Conservation (phyloP, 768 basidiomycete genomes). For the Tricholoma sp. region DNA sequence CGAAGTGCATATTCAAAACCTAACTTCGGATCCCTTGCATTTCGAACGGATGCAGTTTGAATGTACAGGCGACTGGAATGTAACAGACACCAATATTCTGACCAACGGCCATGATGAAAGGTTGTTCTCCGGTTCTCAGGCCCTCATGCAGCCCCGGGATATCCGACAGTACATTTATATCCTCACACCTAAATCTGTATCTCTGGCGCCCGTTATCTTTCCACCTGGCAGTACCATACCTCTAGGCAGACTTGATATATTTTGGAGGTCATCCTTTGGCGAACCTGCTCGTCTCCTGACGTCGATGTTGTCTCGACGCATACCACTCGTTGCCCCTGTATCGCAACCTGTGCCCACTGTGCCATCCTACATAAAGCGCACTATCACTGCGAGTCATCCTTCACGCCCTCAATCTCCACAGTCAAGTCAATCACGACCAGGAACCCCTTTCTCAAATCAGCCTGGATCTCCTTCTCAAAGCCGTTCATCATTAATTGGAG, state of each 20-base stretch:
- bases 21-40: conserved; percentile 69
- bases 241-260: conserved; percentile 83
- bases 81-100: conserved; percentile 47
- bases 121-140: conserved; percentile 57
- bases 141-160: conserved; percentile 80
- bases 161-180: conserved; percentile 86
- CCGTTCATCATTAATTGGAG: conserved; percentile 36
- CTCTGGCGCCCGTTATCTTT: conserved; percentile 42
- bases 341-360: conserved; percentile 64
- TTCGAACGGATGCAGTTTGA: conserved; percentile 82
- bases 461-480: conserved; percentile 39
- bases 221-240: conserved; percentile 69
- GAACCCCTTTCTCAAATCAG: conserved; percentile 45
- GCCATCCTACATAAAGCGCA: conserved; percentile 70
- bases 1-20: conserved; percentile 90
- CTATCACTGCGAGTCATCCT: conserved; percentile 32
- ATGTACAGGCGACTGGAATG: conserved; percentile 61
- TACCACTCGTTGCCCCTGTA: conserved; percentile 46
- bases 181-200: conserved; percentile 47
- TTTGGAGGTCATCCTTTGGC: conserved; percentile 81
- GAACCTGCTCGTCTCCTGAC: conserved; percentile 86
- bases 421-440: conserved; percentile 44
- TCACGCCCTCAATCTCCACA: conserved; percentile 59
- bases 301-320: conserved; percentile 80
- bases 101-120: conserved; percentile 22